Evolutionary conservation across 305 asterid genomes (phyloP), one percentile per base, ranked within the genome.

Genomic region (Fraxinus sp.): DNA sequence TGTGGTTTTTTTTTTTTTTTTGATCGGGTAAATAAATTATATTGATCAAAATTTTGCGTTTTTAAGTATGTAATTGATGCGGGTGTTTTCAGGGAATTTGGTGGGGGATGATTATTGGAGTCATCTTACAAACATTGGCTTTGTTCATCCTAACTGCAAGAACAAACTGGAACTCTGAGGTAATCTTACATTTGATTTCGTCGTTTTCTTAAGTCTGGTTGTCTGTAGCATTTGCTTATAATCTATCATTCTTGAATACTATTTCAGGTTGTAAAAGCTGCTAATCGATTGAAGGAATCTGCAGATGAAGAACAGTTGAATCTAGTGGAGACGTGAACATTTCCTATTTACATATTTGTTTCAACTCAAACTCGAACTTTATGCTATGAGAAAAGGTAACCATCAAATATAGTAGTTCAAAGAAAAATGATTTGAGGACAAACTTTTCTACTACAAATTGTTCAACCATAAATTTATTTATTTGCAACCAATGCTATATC

Each of bases 61-160:
- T 30, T 13, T 13, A 20, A 10, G 52, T 0, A 28, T 6, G 41
- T 16, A 72, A 71, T 71, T 35, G 6, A 35, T 79, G 66, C 6
- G 0, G 68, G 24, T n/a, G 13, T 24, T 59, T 52, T 46, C 75
- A 84, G 89, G 88, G 88, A 55, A 82, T 84, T 36, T 82, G 89
- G 89, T 82, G 88, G 88, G 88, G 89, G 73, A 82, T 87, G 88
- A 78, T 82, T 18, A 49, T 72, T 74, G 89, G 86, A 59, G 86
- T 87, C 11, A 9, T 80, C 72, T 36, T 87, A 5, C 86, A 86
- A 62, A 79, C 87, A 11, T 0, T 66, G 36, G 46, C 68, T 37
- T 81, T 87, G 11, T 36, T 83, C 33, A 26, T 85, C 26, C 22
- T 80, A 49, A 84, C 89, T 35, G 80, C 28, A 16, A 87, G 79